phyloP scores from a whole-genome alignment of 139 green algal genomes.

The Chlamydomonas asymmetrica region DNA sequence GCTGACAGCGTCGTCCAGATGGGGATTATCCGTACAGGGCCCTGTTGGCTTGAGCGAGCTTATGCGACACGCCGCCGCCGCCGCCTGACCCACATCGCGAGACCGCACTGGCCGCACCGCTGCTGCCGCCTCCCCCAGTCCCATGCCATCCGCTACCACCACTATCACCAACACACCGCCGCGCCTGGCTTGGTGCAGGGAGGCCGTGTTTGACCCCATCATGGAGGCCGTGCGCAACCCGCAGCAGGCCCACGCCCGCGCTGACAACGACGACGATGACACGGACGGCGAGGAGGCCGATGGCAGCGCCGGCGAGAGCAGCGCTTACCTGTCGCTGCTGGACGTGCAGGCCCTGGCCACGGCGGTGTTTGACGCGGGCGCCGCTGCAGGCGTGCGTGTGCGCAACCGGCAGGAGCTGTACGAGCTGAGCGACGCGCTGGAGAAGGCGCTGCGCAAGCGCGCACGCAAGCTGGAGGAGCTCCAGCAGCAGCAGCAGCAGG shows the following conservation, averaged over 20 bases:
- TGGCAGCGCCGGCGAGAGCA: constrained; percentile 6
- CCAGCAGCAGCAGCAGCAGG: constrained; percentile 13
- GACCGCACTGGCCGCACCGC: too few relatives aligned
- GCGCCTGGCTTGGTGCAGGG: too few relatives aligned
- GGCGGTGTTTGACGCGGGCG: constrained; percentile 66
- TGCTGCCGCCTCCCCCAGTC: too few relatives aligned
- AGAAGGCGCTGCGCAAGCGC: constrained; percentile 37
- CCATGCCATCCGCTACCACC: too few relatives aligned
- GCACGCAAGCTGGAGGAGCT: constrained; percentile 9
- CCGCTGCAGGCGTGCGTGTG: constrained; percentile 33
- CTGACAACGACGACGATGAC: too few relatives aligned
- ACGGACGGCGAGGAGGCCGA: background rate
- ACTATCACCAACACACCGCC: too few relatives aligned
- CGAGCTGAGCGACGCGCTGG: constrained; percentile 47
- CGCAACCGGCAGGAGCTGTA: constrained; percentile 74
- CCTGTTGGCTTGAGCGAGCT: too few relatives aligned
- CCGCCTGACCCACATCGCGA: too few relatives aligned
- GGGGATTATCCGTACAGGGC: too few relatives aligned
- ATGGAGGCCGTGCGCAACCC: constrained; percentile 45
- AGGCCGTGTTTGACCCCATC: constrained; percentile 63
- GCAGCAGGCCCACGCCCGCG: constrained; percentile 6
- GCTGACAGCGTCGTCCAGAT: too few relatives aligned
- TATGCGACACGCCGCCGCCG: too few relatives aligned
- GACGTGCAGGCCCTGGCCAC: constrained; percentile 44
- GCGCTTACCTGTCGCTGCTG: constrained; percentile 36